These are phyloP conservation scores for Phellinidium pouzarii DNA, from an alignment of 1,284 basidiomycete genomes.

Conservation along the genomic window DNA sequence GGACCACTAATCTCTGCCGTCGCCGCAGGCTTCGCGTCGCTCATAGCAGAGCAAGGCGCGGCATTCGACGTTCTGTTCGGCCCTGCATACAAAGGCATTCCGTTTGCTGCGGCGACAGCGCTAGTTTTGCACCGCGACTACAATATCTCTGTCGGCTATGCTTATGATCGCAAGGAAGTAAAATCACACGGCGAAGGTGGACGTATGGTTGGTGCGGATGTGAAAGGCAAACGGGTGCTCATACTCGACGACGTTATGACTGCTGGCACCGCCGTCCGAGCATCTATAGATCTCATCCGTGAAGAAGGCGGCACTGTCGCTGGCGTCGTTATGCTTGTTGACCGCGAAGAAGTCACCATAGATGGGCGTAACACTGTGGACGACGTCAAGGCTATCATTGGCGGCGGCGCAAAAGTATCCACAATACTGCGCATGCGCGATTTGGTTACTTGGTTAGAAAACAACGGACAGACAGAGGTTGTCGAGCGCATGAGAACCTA, in stretches of 20 bases:
- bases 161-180: conserved; percentile 92
- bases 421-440: conserved; percentile 84
- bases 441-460: conserved; percentile 78
- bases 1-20: conserved; percentile 78
- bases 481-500: conserved; percentile 77
- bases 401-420: conserved; percentile 57
- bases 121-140: conserved; percentile 69
- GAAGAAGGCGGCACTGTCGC: conserved; percentile 72
- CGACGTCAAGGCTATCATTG: conserved; percentile 76
- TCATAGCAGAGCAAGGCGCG: conserved; percentile 59
- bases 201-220: conserved; percentile 78
- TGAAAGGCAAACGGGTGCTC: conserved; percentile 76
- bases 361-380: conserved; percentile 65
- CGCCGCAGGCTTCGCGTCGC: conserved; percentile 83
- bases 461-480: conserved; percentile 59
- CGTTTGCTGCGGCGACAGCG: conserved; percentile 85
- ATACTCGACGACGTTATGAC: conserved; percentile 98
- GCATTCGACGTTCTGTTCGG: conserved; percentile 90
- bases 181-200: conserved; percentile 99
- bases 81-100: conserved; percentile 97
- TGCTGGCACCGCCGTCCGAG: conserved; percentile 85
- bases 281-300: conserved; percentile 69
- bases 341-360: conserved; percentile 78
- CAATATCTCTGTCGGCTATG: conserved; percentile 68
- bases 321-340: conserved; percentile 87